These are phyloP conservation scores for Colletotrichum musicola DNA, from an alignment of 2,329 filamentous ascomycete genomes.

Conservation along the genomic window DNA sequence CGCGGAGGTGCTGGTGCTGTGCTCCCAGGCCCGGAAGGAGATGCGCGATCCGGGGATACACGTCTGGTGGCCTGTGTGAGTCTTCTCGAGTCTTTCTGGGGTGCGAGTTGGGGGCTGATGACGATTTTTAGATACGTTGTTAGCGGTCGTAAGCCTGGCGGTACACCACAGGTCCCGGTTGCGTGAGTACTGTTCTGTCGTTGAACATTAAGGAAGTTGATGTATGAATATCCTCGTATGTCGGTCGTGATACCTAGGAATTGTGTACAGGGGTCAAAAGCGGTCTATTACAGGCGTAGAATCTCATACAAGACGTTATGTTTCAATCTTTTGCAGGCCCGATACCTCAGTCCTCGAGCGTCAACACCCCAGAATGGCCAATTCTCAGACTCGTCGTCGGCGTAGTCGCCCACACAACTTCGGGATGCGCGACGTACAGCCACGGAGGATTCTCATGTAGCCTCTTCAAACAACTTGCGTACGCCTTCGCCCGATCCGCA, in stretches of 20 bases:
- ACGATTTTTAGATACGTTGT: constrained; percentile 17
- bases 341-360: not conserved
- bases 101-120: not conserved
- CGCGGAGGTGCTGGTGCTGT: constrained; percentile 47
- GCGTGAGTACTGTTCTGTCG: no score
- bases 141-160: constrained; percentile 16
- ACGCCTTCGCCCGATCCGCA: constrained; percentile 6
- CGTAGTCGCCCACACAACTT: constrained; percentile 11
- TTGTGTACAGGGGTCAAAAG: no score
- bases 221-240: no score
- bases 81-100: not conserved
- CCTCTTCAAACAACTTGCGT: constrained; percentile 5
- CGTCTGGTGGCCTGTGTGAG: constrained; percentile 43
- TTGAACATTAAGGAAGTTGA: no score
- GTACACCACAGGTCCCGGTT: not conserved
- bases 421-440: constrained; percentile 19
- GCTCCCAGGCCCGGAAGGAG: constrained; percentile 42
- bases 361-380: constrained; percentile 11
- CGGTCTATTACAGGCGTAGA: no score
- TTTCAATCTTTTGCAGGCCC: no score
- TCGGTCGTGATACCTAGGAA: not conserved
- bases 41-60: constrained; percentile 44
- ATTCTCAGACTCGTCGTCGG: not conserved
- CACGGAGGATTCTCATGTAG: constrained; percentile 24
- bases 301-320: no score